A percentile compares a stretch with the other conserved stretches of the same genome.
These are phyloP conservation scores for Multifurca ochricompacta DNA, from an alignment of 768 basidiomycete species.

Conservation along the genomic window DNA sequence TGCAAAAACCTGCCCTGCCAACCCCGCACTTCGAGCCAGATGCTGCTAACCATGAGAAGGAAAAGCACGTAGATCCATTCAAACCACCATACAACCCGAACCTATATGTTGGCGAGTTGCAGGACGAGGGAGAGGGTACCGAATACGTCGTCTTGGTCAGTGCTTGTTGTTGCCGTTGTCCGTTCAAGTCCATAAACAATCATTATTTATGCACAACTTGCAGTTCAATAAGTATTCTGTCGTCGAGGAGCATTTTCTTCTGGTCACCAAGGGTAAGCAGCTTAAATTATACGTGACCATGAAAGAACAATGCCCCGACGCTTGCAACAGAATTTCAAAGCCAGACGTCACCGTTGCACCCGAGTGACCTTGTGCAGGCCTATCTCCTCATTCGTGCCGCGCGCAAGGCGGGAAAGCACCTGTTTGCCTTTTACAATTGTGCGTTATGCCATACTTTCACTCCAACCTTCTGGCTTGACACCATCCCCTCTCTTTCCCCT, in stretches of 20 bases:
- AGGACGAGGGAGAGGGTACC: slow-evolving; percentile 47
- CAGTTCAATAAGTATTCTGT: slow-evolving; percentile 87
- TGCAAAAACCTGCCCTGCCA: slow-evolving; percentile 60
- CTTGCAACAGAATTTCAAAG: slow-evolving; percentile 54
- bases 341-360: slow-evolving; percentile 74
- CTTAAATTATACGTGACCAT: background rate
- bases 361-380: slow-evolving; percentile 67
- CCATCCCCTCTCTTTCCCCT: background rate
- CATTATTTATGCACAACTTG: background rate
- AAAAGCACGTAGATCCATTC: slow-evolving; percentile 58
- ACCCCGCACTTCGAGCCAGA: slow-evolving; percentile 34
- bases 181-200: background rate
- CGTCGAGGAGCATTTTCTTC: slow-evolving; percentile 76
- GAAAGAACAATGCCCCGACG: background rate
- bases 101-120: slow-evolving; percentile 68
- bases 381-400: slow-evolving; percentile 71
- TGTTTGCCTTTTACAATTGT: slow-evolving; percentile 93
- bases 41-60: slow-evolving; percentile 25
- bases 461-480: background rate
- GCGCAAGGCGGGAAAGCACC: slow-evolving; percentile 44
- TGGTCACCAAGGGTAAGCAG: slow-evolving; percentile 70
- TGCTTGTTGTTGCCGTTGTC: background rate
- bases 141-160: slow-evolving; percentile 67
- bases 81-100: slow-evolving; percentile 76
- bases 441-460: slow-evolving; percentile 24